A percentile compares a stretch with the other conserved stretches of the same genome.
phyloP scores from a whole-genome alignment of 1,284 basidiomycete species.

The Ceratobasidium sp. region DNA sequence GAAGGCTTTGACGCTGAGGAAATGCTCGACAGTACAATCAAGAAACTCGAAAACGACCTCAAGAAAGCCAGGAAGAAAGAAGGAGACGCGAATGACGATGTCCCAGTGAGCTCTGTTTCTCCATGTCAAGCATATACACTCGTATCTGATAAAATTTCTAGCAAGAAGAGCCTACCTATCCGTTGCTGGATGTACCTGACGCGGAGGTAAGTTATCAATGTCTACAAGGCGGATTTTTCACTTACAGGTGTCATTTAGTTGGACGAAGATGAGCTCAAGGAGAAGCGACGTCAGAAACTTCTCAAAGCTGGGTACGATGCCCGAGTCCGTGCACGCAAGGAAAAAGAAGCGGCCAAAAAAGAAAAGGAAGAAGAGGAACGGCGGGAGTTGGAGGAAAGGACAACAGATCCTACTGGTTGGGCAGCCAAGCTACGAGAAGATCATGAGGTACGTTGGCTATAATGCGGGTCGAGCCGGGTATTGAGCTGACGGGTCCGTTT shows the following conservation, averaged over 20 bases:
- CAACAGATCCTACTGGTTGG: constrained; percentile 78
- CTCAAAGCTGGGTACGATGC: constrained; percentile 97
- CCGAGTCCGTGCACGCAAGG: constrained; percentile 82
- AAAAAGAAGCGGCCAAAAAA: constrained; percentile 87
- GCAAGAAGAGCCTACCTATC: constrained; percentile 87
- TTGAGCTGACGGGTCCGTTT: background rate
- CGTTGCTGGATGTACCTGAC: constrained; percentile 90
- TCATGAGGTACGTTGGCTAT: constrained; percentile 70
- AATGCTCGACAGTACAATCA: constrained; percentile 74
- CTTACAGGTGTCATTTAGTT: constrained; percentile 60
- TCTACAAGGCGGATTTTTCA: background rate
- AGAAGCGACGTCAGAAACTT: constrained; percentile 93
- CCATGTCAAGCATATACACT: background rate
- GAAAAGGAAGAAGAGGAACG: constrained; percentile 78
- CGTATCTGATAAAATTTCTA: constrained; percentile 2
- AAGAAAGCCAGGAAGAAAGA: constrained; percentile 80
- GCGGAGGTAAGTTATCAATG: constrained; percentile 65
- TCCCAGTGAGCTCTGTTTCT: constrained; percentile 52
- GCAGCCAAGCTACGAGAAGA: constrained; percentile 73
- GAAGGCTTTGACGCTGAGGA: constrained; percentile 81
- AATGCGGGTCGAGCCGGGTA: too few species aligned
- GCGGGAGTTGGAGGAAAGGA: constrained; percentile 82
- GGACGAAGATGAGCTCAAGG: constrained; percentile 92
- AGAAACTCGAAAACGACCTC: constrained; percentile 76
- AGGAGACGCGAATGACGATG: constrained; percentile 68